Evolutionary conservation across 2,329 filamentous ascomycete genomes (phyloP), one percentile per base, ranked within the genome.

Genomic region (Chrysosporium queenslandicum): DNA sequence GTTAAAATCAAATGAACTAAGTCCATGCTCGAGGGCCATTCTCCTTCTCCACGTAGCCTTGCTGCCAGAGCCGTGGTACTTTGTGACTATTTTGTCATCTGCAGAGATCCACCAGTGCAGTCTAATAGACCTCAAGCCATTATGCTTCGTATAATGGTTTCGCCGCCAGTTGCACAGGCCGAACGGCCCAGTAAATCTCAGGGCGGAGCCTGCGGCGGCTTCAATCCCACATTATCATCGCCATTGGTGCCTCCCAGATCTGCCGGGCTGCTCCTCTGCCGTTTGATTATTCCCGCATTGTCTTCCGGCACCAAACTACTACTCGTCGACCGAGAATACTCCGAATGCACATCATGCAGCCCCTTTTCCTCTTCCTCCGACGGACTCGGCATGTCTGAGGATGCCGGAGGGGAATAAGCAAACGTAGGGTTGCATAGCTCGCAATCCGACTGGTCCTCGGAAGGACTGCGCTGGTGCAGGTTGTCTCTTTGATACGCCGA

Each of bases 351-450:
- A 20, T 46, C 43, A 18, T 54, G 53, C 23, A 56, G 54, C 4
- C 16, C 16, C 43, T 62, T 61, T 8, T 59, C 59, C 16, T 60
- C 59, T 1, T 49, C 49, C 9, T 59, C 58, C 6, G 61, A 62
- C 1, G 48, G 52, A 14, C 46, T 50, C n/a, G 29, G 47, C 11
- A 48, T 36, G 34, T 46, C 36, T n/a, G 63, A 62, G 0, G 68
- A 71, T 0, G 62, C 69, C 5, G 68, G 69, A 11, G 69, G 69
- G 8, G 65, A 61, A 55, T 71, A 71, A 1, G 64, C 59, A 45
- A 66, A 62, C 1, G 58, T 63, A 6, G 68, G 67, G 50, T 64
- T 69, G 21, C 42, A 51, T 36, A 53, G 32, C 40, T 53, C 55
- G 18, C 45, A 48, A 25, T 53, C 52, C 20, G 51, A 45, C 30